Base-by-base conservation (phyloP, 2,329 filamentous ascomycete species). In the Fusarium clavum region DNA sequence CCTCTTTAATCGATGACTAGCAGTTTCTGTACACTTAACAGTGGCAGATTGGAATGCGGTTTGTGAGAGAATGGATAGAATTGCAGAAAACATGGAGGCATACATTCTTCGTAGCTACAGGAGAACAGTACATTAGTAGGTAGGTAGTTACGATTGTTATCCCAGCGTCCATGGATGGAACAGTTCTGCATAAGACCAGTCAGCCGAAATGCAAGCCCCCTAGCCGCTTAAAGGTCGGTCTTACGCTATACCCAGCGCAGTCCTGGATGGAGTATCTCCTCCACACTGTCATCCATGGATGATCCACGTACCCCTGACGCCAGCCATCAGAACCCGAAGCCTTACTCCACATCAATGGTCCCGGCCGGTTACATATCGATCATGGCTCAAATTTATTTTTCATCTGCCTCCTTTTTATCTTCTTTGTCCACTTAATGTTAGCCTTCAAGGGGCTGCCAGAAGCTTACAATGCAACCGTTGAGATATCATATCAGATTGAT, bases 261-360 rank as follows among this genome's bases (percentile, higher is more conserved):
- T 38, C 69, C 55, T 55, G 40, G 22, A 54, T 58, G 51, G 46
- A 40, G 68, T 30, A 54, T 52, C 43, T 46, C 65, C 72, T 72
- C 67, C 58, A 64, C 56, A 68, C 41, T 47, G 29, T n/a, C 32
- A 52, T 11, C 22, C 41, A 52, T 18, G 24, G 30, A 59, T 46
- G 29, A 69, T 69, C 57, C 57, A 64, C 53, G 44, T 67, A 62
- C 71, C 70, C 72, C 71, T 74, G 60, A 71, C 60, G 56, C 69
- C 71, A 52, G n/a, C 49, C 48, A 52, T 52, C 48, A 57, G 41
- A 64, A 51, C 70, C 60, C 59, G 40, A 60, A 52, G 48, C 48
- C 49, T 64, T 51, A 68, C 58, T 68, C 71, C 57, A 67, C 61
- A 65, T 48, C 43, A 43, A 58, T 47, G 59, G 52, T 51, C 58